These are phyloP conservation scores for Arthrobotrys entomopaga DNA, from an alignment of 2,329 filamentous ascomycete species.

Conservation along the genomic window DNA sequence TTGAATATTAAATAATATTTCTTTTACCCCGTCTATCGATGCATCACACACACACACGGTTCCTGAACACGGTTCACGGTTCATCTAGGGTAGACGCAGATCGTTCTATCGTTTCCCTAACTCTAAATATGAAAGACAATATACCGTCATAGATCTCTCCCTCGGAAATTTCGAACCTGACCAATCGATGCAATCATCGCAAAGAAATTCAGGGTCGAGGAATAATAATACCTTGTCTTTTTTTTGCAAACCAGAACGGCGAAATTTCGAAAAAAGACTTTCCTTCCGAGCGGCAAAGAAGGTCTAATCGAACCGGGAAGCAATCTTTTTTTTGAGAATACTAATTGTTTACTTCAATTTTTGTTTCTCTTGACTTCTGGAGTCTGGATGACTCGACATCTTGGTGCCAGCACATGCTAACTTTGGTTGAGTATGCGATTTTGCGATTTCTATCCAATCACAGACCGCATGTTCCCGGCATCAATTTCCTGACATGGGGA, in stretches of 20 bases:
- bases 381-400: too few species aligned
- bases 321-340: neutral
- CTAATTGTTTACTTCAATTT: neutral
- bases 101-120: too few species aligned
- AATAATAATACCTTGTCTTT: neutral
- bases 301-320: too few species aligned
- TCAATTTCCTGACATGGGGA: conserved; percentile 26
- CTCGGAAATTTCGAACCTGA: too few species aligned
- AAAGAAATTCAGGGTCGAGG: neutral
- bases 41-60: neutral
- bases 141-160: neutral
- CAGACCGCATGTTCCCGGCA: neutral
- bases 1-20: neutral
- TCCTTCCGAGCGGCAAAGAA: too few species aligned
- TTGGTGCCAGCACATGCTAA: conserved; percentile 20
- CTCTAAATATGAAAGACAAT: neutral
- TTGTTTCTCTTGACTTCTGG: neutral
- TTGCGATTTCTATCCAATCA: conserved; percentile 23
- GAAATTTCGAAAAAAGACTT: neutral
- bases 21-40: neutral
- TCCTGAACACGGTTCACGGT: conserved; percentile 9
- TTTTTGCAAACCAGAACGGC: neutral
- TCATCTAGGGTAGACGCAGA: too few species aligned
- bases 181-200: too few species aligned
- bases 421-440: too few species aligned